Conservation (phyloP, 2,329 filamentous ascomycete species). For the Scedosporium boydii region DNA sequence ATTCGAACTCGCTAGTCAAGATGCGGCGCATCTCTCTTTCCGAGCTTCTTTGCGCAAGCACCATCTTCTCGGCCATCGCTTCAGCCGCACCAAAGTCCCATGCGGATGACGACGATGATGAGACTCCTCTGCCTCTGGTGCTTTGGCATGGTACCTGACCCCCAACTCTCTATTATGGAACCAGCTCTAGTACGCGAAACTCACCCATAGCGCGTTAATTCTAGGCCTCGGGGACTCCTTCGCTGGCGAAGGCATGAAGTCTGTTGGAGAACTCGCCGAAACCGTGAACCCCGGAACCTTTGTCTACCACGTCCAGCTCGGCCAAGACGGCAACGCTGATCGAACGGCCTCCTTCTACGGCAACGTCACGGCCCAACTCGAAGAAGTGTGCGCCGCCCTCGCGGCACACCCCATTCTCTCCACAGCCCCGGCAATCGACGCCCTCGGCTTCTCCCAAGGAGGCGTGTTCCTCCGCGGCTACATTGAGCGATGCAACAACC, state of each 20-base stretch:
- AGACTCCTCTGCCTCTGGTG: slow-evolving; percentile 74
- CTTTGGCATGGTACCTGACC: slow-evolving; percentile 69
- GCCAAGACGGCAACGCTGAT: slow-evolving; percentile 57
- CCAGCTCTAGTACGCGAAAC: neutral
- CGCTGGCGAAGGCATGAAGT: slow-evolving; percentile 62
- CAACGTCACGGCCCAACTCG: slow-evolving; percentile 73
- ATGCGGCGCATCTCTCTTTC: slow-evolving; percentile 8
- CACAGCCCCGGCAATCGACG: slow-evolving; percentile 76
- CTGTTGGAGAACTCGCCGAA: slow-evolving; percentile 62
- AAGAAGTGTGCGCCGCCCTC: slow-evolving; percentile 67
- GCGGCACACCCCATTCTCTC: slow-evolving; percentile 68
- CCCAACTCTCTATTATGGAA: neutral
- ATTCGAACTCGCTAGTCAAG: neutral
- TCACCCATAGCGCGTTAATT: slow-evolving; percentile 12
- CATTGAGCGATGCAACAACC: slow-evolving; percentile 73
- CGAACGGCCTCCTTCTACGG: slow-evolving; percentile 82
- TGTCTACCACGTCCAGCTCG: slow-evolving; percentile 69
- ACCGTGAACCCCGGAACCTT: slow-evolving; percentile 71
- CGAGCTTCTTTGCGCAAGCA: neutral
- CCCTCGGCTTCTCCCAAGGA: slow-evolving; percentile 89
- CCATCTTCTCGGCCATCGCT: slow-evolving; percentile 21
- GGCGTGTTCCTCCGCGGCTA: slow-evolving; percentile 92
- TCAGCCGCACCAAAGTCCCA: slow-evolving; percentile 15
- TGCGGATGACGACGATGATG: slow-evolving; percentile 31
- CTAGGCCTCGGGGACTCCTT: slow-evolving; percentile 59